These are phyloP conservation scores for Rhynchospora tenuis DNA, from an alignment of 176 grass and related monocot genomes.

Conservation along the genomic window DNA sequence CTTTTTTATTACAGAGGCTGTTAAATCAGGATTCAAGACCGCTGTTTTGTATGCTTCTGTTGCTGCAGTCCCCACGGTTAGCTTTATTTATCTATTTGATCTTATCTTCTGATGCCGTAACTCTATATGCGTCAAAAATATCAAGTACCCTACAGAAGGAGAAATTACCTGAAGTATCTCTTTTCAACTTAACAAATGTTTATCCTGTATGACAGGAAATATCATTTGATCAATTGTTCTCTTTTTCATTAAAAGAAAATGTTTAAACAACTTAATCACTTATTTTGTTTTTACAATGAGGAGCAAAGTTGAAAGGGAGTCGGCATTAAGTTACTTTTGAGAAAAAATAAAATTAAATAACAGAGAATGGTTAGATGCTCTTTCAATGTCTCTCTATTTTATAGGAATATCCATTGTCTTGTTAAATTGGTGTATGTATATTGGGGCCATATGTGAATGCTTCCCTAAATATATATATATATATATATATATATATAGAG, in stretches of 20 bases:
- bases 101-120: background rate
- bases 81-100: conserved; percentile 17
- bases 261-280: background rate
- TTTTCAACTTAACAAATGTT: background rate
- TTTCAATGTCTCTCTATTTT: background rate
- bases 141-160: background rate
- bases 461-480: background rate
- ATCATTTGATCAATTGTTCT: background rate
- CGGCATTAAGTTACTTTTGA: background rate
- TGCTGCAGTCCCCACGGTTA: conserved; percentile 77
- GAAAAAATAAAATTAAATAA: background rate
- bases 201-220: background rate
- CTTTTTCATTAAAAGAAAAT: background rate
- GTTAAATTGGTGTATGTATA: background rate
- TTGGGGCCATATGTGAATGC: background rate
- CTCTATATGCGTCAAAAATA: background rate
- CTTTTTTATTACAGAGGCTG: conserved; percentile 51
- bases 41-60: conserved; percentile 41
- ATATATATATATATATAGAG: no score
- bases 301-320: background rate
- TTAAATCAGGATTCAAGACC: conserved; percentile 59
- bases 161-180: background rate
- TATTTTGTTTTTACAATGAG: background rate
- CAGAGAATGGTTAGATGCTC: background rate
- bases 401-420: background rate